Base-by-base conservation (phyloP, 202 grass and related monocot genomes). In the Digitaria exilis region DNA sequence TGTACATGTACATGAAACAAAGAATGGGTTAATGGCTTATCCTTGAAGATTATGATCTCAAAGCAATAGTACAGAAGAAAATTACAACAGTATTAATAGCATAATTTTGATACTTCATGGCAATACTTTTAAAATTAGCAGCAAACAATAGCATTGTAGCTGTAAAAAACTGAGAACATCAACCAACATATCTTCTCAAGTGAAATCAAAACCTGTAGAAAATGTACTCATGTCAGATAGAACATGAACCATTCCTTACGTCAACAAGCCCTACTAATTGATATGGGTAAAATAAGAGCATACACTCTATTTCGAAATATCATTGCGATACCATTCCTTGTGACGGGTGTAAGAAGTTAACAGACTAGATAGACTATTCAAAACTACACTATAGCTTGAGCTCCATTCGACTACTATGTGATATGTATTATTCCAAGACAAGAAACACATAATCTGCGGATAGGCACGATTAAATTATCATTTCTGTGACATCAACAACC, bases 1-100 rank as follows among this genome's bases (percentile, higher is more conserved):
- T 92, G 89, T 22, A 56, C 24, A 56, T 74, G 57, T 18, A 54
- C 51, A 73, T n/a, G 17, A 62, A 82, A 46, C 19, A 59, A 45
- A 46, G 28, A 19, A 42, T 76, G n/a, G n/a, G 1, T 26, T 58
- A 75, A 75, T 2, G 7, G 19, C 5, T 41, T 39, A 17, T 21
- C 19, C 32, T 74, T 39, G 3, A 7, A 39, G 37, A 39, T 39
- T 8, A 39, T 35, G 19, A 5, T 55, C 5, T 43, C 71, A 30
- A 65, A 75, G 16, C 0, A 64, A 39, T 16, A 31, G 11, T 1
- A 10, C 22, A 77, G 17, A 30, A 54, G 1, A 14, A 73, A 32
- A 54, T 13, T 14, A 51, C 17, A 54, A 55, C 28, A 73, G 19
- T 73, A 12, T 14, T 13, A 13, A n/a, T 67, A 55, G 29, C 17